Base-by-base conservation (phyloP, 306 rosid genomes). In the Quillaja saponaria region DNA sequence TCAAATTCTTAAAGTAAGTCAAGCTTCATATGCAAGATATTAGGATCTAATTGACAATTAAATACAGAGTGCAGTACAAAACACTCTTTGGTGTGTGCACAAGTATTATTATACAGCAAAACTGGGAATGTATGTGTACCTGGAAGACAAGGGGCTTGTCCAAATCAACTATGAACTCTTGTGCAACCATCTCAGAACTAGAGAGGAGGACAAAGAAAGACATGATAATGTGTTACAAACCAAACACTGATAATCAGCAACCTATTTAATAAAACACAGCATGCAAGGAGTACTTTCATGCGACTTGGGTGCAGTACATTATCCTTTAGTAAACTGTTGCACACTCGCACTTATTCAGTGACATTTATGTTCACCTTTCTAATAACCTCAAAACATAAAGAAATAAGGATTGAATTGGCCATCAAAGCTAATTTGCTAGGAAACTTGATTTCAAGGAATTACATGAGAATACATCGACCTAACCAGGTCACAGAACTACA, bases 131-230 rank as follows among this genome's bases (percentile, higher is more conserved):
- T 13, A 41, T 50, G 63, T 28, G 34, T 76, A 88, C 98, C 98
- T 92, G 98, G 81, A 88, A 88, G 56, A 88, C 95, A 51, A 92
- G 95, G 68, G 94, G 78, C 72, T 86, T 88, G 54, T 84, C 72
- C 84, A 88, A 69, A 83, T 92, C 96, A 49, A 88, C 98, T 13
- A 66, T 80, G 58, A 84, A 92, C 69, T 66, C 77, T 87, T 78
- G 88, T 0, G 82, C 81, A 71, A 88, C 94, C 98, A 92, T 92
- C 69, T 64, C 86, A 71, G 58, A 19, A 63, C 74, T 78, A 76
- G 59, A 53, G 65, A 61, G 65, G 61, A 71, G 52, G 28, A 68
- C 16, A 19, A 53, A 38, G 49, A 52, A 7, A 55, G 50, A 47
- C 3, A 18, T 13, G 63, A 48, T 12, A 57, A 47, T 3, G 25